Percentiles rank a stretch among this genome's conserved stretches.
phyloP scores from a whole-genome alignment of 345 rosid species.

The Xanthoceras sorbifolium region DNA sequence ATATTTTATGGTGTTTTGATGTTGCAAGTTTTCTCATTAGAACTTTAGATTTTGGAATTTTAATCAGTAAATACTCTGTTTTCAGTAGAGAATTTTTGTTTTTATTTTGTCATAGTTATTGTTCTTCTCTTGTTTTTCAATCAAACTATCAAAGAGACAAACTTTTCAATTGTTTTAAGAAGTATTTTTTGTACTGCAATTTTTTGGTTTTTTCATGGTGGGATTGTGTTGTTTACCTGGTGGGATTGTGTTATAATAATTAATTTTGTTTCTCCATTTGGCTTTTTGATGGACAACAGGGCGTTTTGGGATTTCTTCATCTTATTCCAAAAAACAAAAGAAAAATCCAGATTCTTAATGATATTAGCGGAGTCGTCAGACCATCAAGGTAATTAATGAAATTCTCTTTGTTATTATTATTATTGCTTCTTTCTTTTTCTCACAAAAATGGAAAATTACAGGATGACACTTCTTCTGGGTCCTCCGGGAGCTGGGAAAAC shows the following conservation, averaged over 20 bases:
- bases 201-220: no score
- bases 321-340: conserved; percentile 74
- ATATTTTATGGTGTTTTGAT: no score
- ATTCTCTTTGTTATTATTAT: no score
- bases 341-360: conserved; percentile 66
- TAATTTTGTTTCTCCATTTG: not conserved
- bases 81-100: no score
- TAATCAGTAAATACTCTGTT: no score
- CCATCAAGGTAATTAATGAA: conserved; percentile 69
- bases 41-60: no score
- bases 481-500: conserved; percentile 95
- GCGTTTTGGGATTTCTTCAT: conserved; percentile 51
- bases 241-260: not conserved
- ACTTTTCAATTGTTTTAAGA: not conserved
- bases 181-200: no score
- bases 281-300: conserved; percentile 31
- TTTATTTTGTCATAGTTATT: no score
- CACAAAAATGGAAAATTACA: conserved; percentile 29
- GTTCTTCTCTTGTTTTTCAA: not conserved
- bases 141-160: not conserved
- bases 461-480: conserved; percentile 89
- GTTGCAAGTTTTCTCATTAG: no score
- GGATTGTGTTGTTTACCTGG: no score
- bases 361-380: conserved; percentile 65
- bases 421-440: not conserved